Percentiles rank a stretch among this genome's conserved stretches.
Conservation (phyloP, 345 rosid species). For the Limnanthes douglasii region DNA sequence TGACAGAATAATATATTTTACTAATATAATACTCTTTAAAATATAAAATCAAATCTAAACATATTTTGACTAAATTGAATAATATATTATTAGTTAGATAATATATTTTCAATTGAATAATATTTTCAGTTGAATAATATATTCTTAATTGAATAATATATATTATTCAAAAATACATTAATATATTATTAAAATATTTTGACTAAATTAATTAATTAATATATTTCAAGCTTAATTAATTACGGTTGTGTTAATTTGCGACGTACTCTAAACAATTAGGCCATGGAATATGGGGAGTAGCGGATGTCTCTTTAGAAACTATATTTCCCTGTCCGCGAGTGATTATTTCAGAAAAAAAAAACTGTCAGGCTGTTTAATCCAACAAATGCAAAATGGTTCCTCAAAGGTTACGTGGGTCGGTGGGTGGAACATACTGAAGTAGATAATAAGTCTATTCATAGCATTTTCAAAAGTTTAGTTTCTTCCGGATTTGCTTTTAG, state of each 20-base stretch:
- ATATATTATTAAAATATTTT: no score
- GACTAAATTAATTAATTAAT: no score
- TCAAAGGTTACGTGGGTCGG: constrained; percentile 12
- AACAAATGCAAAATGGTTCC: constrained; percentile 12
- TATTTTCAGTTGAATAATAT: no score
- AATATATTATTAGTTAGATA: no score
- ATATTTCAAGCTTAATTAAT: no score
- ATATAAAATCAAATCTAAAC: no score
- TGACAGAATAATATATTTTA: no score
- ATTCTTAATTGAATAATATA: no score
- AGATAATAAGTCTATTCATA: constrained; percentile 17
- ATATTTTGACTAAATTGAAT: no score
- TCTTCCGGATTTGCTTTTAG: constrained; percentile 27
- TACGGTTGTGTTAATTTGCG: constrained; percentile 22
- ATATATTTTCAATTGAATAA: no score
- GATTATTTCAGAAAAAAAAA: constrained; percentile 21
- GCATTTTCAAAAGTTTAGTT: constrained; percentile 13
- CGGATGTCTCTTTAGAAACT: constrained; percentile 33
- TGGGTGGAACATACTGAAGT: constrained; percentile 46
- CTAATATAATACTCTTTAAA: no score
- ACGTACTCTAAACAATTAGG: constrained; percentile 20
- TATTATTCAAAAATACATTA: no score
- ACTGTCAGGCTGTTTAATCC: constrained; percentile 38
- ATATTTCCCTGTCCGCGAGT: constrained; percentile 13
- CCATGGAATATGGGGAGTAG: constrained; percentile 28